Evolutionary conservation across 2,329 filamentous ascomycete species (phyloP), one percentile per base, ranked within the genome.

Genomic region (Aspergillus fumigatus): DNA sequence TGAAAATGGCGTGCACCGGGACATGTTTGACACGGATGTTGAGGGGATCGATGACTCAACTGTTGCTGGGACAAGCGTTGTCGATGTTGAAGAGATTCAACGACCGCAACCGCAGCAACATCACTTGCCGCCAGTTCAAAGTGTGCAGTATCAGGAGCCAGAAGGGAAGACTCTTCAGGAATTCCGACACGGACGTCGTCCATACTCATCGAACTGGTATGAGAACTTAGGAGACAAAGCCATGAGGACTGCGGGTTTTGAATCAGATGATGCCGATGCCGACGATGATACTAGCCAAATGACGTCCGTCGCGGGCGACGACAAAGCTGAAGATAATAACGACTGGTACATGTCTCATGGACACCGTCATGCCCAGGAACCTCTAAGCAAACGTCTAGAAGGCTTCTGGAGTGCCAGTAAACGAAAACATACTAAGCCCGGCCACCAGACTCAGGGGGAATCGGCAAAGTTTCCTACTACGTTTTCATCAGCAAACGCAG

Each of bases 41-140:
- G 75, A 77, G 56, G 74, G 70, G 10, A 63, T 76, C 9, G 75
- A 77, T 65, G 75, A 77, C 59, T 76, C 75, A 3, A 77, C 75
- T 6, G 70, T 75, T 62, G 70, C 68, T 2, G 70, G 64, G 21
- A 72, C 70, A 23, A 76, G 77, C 65, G 57, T 78, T 54, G 59
- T 74, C 53, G 70, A 66, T 29, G 63, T 60, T 53, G 71, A 74
- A 43, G 70, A 73, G 51, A 57, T 57, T 50, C 65, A 68, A 26
- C 43, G 10, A 26, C 32, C 32, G 32, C 32, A 17, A 38, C 32
- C 17, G 14, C 32, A 38, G 32, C 43, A 47, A 27, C 60, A 64
- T 35, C 66, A 66, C 50, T 55, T 60, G 48, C 56, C 63, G 19
- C 61, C 59, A 19, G 62, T 60, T 41, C 52, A 47, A 6, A 63